These are phyloP conservation scores for Ustilago esculenta DNA, from an alignment of 1,284 basidiomycete species.

Conservation along the genomic window DNA sequence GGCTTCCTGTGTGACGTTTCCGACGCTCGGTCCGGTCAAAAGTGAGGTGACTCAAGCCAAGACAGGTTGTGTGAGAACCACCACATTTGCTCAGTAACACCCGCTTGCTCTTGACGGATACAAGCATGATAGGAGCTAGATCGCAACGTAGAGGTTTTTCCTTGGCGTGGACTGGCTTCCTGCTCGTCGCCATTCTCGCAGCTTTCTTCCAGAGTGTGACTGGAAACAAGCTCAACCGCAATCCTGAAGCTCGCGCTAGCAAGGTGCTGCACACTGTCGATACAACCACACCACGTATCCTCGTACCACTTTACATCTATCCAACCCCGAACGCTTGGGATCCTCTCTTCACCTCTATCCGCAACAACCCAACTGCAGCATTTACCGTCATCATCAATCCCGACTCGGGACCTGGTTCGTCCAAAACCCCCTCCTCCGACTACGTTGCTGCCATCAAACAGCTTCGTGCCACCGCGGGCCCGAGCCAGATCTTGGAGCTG, in stretches of 20 bases:
- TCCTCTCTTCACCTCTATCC: constrained; percentile 15
- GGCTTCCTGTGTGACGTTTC: no score
- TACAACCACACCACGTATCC: constrained; percentile 18
- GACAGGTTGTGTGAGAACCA: no score
- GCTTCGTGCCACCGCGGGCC: constrained; percentile 1
- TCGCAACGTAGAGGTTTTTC: no score
- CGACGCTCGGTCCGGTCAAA: no score
- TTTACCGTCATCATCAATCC: constrained; percentile 29
- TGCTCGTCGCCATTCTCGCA: constrained; percentile 7
- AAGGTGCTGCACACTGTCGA: neutral
- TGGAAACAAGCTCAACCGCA: neutral
- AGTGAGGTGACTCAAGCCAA: no score
- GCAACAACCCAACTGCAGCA: constrained; percentile 13
- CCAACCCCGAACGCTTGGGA: constrained; percentile 10
- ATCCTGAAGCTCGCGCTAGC: neutral
- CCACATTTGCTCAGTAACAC: no score
- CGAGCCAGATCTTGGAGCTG: constrained; percentile 13
- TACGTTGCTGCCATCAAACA: constrained; percentile 12
- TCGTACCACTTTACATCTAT: constrained; percentile 29
- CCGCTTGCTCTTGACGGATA: no score
- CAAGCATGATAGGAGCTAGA: no score
- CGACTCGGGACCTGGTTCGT: constrained; percentile 15
- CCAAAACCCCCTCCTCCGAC: constrained; percentile 5
- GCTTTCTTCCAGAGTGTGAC: constrained; percentile 12
- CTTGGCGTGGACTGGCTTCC: no score